phyloP scores from a whole-genome alignment of 805 yeast genomes.

The Yarrowia deformans region DNA sequence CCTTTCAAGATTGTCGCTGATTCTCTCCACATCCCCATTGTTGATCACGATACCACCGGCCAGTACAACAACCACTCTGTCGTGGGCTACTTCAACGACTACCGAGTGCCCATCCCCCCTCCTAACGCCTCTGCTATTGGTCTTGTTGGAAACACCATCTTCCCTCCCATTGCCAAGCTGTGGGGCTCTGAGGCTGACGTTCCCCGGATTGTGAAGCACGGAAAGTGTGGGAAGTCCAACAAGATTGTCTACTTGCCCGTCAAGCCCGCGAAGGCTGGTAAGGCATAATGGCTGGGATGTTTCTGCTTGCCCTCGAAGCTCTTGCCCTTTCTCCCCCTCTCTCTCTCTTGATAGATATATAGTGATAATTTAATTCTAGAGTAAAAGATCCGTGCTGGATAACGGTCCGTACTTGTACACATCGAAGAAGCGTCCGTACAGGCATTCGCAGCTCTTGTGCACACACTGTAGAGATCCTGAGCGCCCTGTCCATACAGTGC shows the following conservation, averaged over 20 bases:
- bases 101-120: constrained; percentile 11
- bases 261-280: neutral
- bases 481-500: too few species aligned
- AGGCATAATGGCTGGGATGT: neutral
- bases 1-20: constrained; percentile 57
- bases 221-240: neutral
- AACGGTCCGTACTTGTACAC: too few species aligned
- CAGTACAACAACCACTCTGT: constrained; percentile 24
- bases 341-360: neutral
- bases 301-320: constrained; percentile 3
- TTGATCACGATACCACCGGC: constrained; percentile 10
- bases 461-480: too few species aligned
- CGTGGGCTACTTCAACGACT: constrained; percentile 25
- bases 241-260: neutral
- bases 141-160: constrained; percentile 17
- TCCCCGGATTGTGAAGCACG: constrained; percentile 6
- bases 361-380: neutral
- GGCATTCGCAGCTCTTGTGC: too few species aligned
- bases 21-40: constrained; percentile 43
- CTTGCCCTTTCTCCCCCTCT: constrained; percentile 9
- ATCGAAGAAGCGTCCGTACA: too few species aligned
- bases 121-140: constrained; percentile 23
- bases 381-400: too few species aligned
- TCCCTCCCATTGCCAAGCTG: constrained; percentile 28
- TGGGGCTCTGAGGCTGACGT: constrained; percentile 11